Conservation (phyloP, 2,329 filamentous ascomycete species). For the Penicillium italicum region DNA sequence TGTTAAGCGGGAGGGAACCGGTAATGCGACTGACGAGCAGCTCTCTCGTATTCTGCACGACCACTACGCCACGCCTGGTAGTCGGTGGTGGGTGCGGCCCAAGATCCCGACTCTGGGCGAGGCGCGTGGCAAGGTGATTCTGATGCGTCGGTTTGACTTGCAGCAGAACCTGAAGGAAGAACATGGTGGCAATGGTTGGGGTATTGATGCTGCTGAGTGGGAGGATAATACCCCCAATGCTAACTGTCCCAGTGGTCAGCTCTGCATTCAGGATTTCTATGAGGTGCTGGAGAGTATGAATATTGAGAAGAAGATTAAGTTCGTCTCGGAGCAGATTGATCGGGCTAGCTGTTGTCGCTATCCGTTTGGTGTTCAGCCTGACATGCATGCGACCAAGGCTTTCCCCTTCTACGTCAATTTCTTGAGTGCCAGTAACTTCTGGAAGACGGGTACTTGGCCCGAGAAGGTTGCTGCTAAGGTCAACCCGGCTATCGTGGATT, state of each 20-base stretch:
- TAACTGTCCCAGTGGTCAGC: constrained; percentile 63
- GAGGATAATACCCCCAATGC: constrained; percentile 84
- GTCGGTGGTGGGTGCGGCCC: constrained; percentile 74
- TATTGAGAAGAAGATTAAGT: constrained; percentile 76
- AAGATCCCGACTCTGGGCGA: constrained; percentile 74
- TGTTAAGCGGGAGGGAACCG: constrained; percentile 86
- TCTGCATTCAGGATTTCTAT: constrained; percentile 93
- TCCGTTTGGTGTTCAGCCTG: constrained; percentile 34
- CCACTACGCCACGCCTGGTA: constrained; percentile 60
- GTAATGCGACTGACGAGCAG: constrained; percentile 73
- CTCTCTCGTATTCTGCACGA: constrained; percentile 69
- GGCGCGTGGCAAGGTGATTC: constrained; percentile 74
- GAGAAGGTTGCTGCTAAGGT: constrained; percentile 83
- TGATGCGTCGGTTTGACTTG: constrained; percentile 75
- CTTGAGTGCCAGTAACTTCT: constrained; percentile 87
- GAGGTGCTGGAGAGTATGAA: constrained; percentile 71
- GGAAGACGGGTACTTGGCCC: constrained; percentile 87
- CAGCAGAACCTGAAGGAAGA: constrained; percentile 47
- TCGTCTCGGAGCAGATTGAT: constrained; percentile 70
- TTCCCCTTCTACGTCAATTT: constrained; percentile 86
- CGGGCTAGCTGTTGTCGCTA: constrained; percentile 58
- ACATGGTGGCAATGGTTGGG: constrained; percentile 52
- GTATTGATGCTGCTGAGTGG: constrained; percentile 65
- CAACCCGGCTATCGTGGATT: constrained; percentile 69
- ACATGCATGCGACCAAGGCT: constrained; percentile 44